Base-by-base conservation (phyloP, 225 moss, liverwort and hornwort genomes). In the Takakia lepidozioides region DNA sequence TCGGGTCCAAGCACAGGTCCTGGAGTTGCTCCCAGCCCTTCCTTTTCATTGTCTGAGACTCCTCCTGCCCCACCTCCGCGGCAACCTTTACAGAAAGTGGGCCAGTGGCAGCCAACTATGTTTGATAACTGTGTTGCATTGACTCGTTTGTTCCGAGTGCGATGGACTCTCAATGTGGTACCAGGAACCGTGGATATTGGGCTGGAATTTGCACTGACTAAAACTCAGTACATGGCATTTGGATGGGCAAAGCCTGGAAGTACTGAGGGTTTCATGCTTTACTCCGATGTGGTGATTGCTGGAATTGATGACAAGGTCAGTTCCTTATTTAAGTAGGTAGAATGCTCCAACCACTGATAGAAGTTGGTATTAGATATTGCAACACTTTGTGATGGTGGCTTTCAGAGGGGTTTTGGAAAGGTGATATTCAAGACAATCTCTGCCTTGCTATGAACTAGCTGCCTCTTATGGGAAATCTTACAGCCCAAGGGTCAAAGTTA, bases 141-240 rank as follows among this genome's bases (percentile, higher is more conserved):
- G 48, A 67, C 71, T 26, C 59, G 87, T 49, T 58, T 60, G 11
- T 87, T 73, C 48, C 77, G 95, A 48, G 58, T 91, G 26, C 80
- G 95, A 41, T 98, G 91, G 87, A 98, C 87, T 3, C 52, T 98
- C 53, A 76, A 83, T 52, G 64, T 68, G 61, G 80, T 62, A 54
- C 65, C 70, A 18, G 78, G 72, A 57, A 91, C 75, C 3, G 56
- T 98, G 62, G 95, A 98, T 63, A 68, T 98, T 67, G 95, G 95
- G 18, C 82, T 98, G 23, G 95, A 98, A 71, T 80, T 73, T 61
- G 84, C 85, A 28, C 68, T 98, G n/a, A 73, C 80, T 10, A 78
- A 72, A 59, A 91, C 95, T 40, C 90, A 98, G 57, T 98, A 98
- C 40, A 81, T 98, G 90, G 87, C 78, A 43, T 98, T 98, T 62